Conservation (phyloP, 768 basidiomycete species). For the Pleurotus platypus region DNA sequence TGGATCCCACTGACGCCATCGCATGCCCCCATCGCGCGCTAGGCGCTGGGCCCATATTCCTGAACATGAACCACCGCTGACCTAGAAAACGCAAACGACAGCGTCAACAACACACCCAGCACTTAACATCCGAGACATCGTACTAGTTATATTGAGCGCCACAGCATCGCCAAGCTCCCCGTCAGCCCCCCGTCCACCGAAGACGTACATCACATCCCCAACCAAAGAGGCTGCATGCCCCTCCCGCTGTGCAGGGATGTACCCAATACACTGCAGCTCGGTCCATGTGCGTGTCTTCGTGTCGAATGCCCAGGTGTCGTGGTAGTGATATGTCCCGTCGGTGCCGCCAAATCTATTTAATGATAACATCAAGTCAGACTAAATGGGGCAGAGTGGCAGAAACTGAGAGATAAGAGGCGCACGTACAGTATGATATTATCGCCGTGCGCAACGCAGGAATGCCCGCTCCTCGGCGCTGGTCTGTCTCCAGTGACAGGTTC, state of each 20-base stretch:
- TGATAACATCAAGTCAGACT: conserved; percentile 4
- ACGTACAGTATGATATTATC: conserved; percentile 83
- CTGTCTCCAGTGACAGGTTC: conserved; percentile 54
- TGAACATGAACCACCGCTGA: conserved; percentile 99
- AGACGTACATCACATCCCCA: conserved; percentile 96
- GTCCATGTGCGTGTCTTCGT: conserved; percentile 78
- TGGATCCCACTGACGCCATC: conserved; percentile 88
- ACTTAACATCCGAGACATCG: conserved; percentile 28
- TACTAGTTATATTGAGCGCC: conserved; percentile 96
- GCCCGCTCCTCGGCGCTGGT: conserved; percentile 87
- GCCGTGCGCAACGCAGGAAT: conserved; percentile 78
- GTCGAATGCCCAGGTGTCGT: conserved; percentile 97
- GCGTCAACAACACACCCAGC: conserved; percentile 4
- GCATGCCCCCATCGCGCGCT: conserved; percentile 92
- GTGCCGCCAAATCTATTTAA: conserved; percentile 87
- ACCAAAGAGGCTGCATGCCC: conserved; percentile 97
- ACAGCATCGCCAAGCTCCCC: conserved; percentile 93
- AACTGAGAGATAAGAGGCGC: neutral
- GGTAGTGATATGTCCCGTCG: conserved; percentile 96
- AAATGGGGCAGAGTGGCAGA: no score
- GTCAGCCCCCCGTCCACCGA: conserved; percentile 71
- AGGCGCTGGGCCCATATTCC: conserved; percentile 98
- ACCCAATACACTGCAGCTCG: conserved; percentile 94
- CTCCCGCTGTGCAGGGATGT: conserved; percentile 93
- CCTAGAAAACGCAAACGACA: conserved; percentile 41